Evolutionary conservation across 2,329 filamentous ascomycete species (phyloP).

Genomic region (Pezicula rhizophila): DNA sequence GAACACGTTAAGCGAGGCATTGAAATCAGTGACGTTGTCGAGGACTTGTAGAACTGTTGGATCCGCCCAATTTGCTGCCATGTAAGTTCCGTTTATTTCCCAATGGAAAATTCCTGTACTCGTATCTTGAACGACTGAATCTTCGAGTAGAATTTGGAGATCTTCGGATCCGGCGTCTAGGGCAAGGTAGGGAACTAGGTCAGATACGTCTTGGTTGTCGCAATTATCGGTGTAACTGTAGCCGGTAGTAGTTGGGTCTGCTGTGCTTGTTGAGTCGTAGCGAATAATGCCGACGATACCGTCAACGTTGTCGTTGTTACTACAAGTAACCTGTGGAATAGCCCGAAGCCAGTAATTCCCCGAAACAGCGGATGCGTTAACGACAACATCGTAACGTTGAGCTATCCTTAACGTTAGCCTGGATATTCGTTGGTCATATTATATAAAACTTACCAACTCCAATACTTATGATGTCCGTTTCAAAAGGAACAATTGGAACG

Average conservation of each 20-base stretch:
- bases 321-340: constrained; percentile 48
- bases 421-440: no score
- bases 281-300: constrained; percentile 41
- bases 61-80: neutral
- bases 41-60: constrained; percentile 34
- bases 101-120: constrained; percentile 20
- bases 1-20: constrained; percentile 15
- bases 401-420: constrained; percentile 12
- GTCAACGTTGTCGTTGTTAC: constrained; percentile 48
- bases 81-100: constrained; percentile 3
- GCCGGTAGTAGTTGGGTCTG: constrained; percentile 20
- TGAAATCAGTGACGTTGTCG: constrained; percentile 20
- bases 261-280: constrained; percentile 39
- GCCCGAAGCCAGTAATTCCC: constrained; percentile 54
- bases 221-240: constrained; percentile 13
- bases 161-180: no score
- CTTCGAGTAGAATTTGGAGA: no score
- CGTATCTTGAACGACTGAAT: no score
- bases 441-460: constrained; percentile 32
- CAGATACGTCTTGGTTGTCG: no score
- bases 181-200: no score
- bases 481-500: constrained; percentile 45
- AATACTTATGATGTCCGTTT: constrained; percentile 43
- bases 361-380: constrained; percentile 38
- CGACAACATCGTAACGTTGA: constrained; percentile 38